Base-by-base conservation (phyloP, 345 rosid genomes). In the Limnanthes douglasii region DNA sequence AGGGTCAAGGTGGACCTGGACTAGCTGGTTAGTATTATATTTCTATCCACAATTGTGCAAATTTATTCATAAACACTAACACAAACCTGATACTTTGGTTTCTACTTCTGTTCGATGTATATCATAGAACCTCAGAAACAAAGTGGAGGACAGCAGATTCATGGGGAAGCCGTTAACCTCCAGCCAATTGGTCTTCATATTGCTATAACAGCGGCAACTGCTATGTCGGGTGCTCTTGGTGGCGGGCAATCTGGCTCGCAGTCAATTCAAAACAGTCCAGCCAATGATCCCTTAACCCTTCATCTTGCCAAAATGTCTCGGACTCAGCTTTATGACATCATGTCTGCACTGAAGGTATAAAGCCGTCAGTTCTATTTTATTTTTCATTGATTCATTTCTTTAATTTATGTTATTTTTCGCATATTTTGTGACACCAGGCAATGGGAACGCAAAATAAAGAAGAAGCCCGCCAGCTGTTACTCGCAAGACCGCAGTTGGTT, bases 1-100 rank as follows among this genome's bases (percentile, higher is more conserved):
- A 90, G 98, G 92, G 98, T 17, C 92, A 78, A 54, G 90, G 86
- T 53, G 95, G 90, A 51, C 79, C 90, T 60, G 86, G 80, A 61
- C 34, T 72, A 38, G 56, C 45, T 38, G 77, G 85, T 82, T 53
- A 45, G 77, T 61, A 21, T 53, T 24, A 22, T 46, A n/a, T 14
- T 24, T 56, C 9, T 36, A 18, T 15, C 14, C 16, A 18, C 18
- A 1, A 1, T 24, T 33, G 3, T 38, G n/a, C n/a, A n/a, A n/a
- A n/a, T 32, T 30, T 18, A 37, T 29, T 9, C 54, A 3, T 52
- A 40, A 5, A 11, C 16, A 22, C n/a, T 8, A 33, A 35, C 32
- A 6, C 8, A 17, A n/a, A 19, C 17, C 2, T 12, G 15, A 30
- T 5, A 12, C 32, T 11, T 1, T 44, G 23, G 4, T 17, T 47